Evolutionary conservation across 495 filamentous ascomycete genomes (phyloP).

Genomic region (Copromyces sp.): DNA sequence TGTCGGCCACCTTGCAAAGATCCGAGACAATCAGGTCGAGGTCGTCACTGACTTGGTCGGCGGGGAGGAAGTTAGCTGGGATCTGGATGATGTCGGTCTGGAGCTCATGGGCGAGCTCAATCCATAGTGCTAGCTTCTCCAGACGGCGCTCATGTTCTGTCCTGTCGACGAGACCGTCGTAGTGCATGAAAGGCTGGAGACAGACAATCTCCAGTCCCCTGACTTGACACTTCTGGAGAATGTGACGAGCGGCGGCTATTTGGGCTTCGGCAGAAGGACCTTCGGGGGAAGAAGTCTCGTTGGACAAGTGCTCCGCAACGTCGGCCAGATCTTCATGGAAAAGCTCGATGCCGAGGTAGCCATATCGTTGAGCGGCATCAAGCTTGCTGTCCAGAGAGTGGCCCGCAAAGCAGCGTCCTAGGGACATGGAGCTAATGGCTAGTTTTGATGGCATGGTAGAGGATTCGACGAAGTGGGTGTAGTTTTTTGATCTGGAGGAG

Average conservation of each 20-base stretch:
- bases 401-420: constrained; percentile 48
- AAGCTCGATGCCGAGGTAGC: constrained; percentile 63
- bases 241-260: constrained; percentile 46
- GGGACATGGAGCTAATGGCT: constrained; percentile 61
- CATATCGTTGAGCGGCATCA: constrained; percentile 50
- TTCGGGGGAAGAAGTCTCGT: constrained; percentile 16
- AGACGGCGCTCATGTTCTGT: constrained; percentile 46
- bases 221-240: constrained; percentile 45
- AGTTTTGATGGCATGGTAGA: constrained; percentile 28
- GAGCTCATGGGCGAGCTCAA: constrained; percentile 52
- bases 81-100: constrained; percentile 63
- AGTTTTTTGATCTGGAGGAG: not conserved
- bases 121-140: constrained; percentile 58
- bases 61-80: constrained; percentile 59
- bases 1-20: constrained; percentile 53
- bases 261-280: constrained; percentile 33
- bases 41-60: constrained; percentile 47
- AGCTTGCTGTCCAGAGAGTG: constrained; percentile 56
- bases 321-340: constrained; percentile 72
- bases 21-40: constrained; percentile 51
- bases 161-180: constrained; percentile 64
- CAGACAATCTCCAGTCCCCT: constrained; percentile 54
- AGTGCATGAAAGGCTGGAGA: constrained; percentile 71
- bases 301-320: constrained; percentile 33
- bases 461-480: not conserved